Evolutionary conservation across 306 rosid genomes (phyloP).

Genomic region (Dalbergia cochinchinensis): DNA sequence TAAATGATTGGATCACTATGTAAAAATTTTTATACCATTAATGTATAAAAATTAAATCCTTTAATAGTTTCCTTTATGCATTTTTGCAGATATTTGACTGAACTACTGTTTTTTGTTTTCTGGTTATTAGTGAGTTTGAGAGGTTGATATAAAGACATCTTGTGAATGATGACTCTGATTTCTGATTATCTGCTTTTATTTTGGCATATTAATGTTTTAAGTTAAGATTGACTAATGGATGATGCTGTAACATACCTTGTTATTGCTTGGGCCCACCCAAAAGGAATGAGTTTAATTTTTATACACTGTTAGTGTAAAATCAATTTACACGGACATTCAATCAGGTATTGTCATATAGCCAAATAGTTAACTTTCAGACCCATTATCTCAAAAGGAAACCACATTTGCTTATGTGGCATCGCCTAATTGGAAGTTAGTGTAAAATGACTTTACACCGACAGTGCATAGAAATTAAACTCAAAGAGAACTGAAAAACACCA

Average conservation of each 20-base stretch:
- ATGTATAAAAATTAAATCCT: no score
- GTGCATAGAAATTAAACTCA: neutral
- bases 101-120: neutral
- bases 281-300: no score
- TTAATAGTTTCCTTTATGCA: neutral
- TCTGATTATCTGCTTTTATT: neutral
- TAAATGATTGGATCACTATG: no score
- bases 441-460: no score
- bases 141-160: neutral
- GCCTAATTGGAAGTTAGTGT: no score
- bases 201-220: neutral
- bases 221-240: conserved; percentile 15
- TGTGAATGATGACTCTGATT: neutral
- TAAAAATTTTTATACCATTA: no score
- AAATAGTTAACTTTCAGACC: no score
- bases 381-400: no score
- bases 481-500: neutral
- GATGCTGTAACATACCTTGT: conserved; percentile 1
- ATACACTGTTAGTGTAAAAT: no score
- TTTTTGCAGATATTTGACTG: neutral
- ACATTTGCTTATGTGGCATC: no score
- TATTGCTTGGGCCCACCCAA: conserved; percentile 1
- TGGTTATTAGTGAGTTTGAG: neutral
- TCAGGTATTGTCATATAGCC: no score
- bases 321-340: no score